Percentiles rank a stretch among this genome's conserved stretches.
phyloP scores from a whole-genome alignment of 1,139 yeast genomes.

The Scheffersomyces titani region DNA sequence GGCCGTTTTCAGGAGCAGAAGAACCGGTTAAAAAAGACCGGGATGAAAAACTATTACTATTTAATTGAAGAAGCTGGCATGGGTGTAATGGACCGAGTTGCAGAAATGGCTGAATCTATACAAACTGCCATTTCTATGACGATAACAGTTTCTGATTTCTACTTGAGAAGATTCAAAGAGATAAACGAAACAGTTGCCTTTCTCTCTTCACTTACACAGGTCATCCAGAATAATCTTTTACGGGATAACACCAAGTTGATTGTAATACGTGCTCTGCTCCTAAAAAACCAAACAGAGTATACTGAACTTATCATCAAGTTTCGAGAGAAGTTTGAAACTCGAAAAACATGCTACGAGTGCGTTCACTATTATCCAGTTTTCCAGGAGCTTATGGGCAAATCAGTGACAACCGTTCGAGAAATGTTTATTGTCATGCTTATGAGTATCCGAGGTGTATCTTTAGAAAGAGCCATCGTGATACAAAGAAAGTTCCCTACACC shows the following conservation, averaged over 20 bases:
- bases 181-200: constrained; percentile 76
- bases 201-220: constrained; percentile 56
- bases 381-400: constrained; percentile 70
- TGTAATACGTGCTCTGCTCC: constrained; percentile 50
- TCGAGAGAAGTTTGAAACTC: constrained; percentile 40
- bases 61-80: constrained; percentile 75
- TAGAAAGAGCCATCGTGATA: constrained; percentile 80
- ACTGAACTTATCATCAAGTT: constrained; percentile 39
- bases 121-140: constrained; percentile 78
- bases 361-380: constrained; percentile 69
- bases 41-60: constrained; percentile 68
- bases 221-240: constrained; percentile 40
- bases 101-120: constrained; percentile 61
- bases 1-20: constrained; percentile 91
- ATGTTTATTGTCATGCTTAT: constrained; percentile 74
- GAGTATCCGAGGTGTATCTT: constrained; percentile 76
- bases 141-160: constrained; percentile 66
- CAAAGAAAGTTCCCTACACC: constrained; percentile 74
- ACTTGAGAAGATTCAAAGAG: constrained; percentile 65
- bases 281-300: constrained; percentile 58
- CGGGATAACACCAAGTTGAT: constrained; percentile 33
- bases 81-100: constrained; percentile 31
- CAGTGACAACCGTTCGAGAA: constrained; percentile 73
- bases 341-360: constrained; percentile 38
- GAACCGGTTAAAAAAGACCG: constrained; percentile 66